Conservation (phyloP, 306 rosid genomes). For the Lithocarpus polystachyus region DNA sequence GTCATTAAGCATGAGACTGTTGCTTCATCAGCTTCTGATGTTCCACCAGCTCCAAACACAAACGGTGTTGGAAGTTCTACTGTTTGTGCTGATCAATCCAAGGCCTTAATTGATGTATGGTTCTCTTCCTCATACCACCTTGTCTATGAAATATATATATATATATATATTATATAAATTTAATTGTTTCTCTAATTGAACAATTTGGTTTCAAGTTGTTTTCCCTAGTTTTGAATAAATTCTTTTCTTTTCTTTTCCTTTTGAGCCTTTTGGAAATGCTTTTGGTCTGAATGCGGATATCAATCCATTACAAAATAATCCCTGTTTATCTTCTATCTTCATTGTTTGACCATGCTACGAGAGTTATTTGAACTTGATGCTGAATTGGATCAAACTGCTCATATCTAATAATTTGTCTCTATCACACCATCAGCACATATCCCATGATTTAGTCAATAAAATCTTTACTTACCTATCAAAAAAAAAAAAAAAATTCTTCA, state of each 20-base stretch:
- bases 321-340: not conserved
- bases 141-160: not conserved
- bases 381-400: not conserved
- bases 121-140: not conserved
- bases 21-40: not conserved
- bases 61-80: not conserved
- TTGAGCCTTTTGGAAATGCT: not conserved
- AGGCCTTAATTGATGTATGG: conserved; percentile 23
- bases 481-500: not conserved
- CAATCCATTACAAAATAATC: not conserved
- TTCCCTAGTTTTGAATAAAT: not conserved
- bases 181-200: not conserved
- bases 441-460: too few relatives aligned
- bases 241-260: too few relatives aligned
- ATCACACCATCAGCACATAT: too few relatives aligned
- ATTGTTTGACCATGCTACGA: not conserved
- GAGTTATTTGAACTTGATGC: not conserved
- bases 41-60: not conserved
- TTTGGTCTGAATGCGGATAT: not conserved
- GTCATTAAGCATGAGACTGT: conserved; percentile 16
- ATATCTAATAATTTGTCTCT: too few relatives aligned
- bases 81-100: conserved; percentile 11
- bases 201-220: not conserved
- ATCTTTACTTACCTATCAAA: too few relatives aligned
- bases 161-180: not conserved